A percentile compares a stretch with the other conserved stretches of the same genome.
These are phyloP conservation scores for Populus tremula DNA, from an alignment of 345 rosid genomes.

Conservation along the genomic window DNA sequence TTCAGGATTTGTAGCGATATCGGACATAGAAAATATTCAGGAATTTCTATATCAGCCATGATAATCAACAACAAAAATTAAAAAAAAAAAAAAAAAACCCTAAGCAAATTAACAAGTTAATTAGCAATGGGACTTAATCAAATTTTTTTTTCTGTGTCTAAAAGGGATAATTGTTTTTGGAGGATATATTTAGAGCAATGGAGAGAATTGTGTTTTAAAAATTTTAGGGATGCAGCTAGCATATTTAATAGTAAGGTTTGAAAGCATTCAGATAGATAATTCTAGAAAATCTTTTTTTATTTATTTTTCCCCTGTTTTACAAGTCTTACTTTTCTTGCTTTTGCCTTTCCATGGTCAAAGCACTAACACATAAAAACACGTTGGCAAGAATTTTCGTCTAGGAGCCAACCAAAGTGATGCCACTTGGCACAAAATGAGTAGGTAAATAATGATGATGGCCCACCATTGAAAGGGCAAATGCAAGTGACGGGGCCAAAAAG, in stretches of 20 bases:
- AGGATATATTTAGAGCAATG: neutral
- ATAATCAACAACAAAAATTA: neutral
- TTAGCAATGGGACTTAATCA: neutral
- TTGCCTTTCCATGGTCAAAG: neutral
- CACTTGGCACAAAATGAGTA: neutral
- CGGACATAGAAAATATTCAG: conserved; percentile 53
- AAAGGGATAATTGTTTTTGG: neutral
- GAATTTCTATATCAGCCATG: conserved; percentile 48
- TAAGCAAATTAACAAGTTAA: too few species aligned
- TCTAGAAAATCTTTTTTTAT: neutral
- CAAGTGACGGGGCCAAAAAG: neutral
- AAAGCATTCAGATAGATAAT: neutral
- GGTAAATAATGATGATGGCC: neutral
- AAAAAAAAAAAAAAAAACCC: neutral
- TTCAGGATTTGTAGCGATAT: conserved; percentile 58
- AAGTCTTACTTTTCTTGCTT: neutral
- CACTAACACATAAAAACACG: conserved; percentile 4
- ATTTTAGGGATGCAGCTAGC: neutral
- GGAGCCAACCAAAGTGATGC: too few species aligned
- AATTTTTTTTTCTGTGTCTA: too few species aligned
- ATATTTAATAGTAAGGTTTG: conserved; percentile 6
- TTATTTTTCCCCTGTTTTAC: neutral
- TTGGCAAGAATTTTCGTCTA: neutral
- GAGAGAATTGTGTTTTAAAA: neutral
- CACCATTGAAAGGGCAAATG: neutral